Conservation (phyloP, 345 rosid genomes). For the Salix arbutifolia region DNA sequence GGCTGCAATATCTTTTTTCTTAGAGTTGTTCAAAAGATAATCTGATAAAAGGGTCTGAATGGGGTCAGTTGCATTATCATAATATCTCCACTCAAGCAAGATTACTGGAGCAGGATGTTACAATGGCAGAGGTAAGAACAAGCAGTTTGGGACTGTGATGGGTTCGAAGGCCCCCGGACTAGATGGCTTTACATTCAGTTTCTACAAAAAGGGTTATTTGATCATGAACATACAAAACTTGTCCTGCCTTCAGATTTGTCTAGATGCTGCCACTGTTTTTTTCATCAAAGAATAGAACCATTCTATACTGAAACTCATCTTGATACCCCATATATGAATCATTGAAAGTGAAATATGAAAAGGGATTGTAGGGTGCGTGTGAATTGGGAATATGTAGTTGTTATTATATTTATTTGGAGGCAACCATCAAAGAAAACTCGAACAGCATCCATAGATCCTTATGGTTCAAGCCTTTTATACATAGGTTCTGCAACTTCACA, state of each 20-base stretch:
- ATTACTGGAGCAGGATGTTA: too few relatives aligned
- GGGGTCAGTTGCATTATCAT: too few relatives aligned
- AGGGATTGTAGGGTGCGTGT: neutral
- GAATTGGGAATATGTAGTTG: neutral
- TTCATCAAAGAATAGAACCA: neutral
- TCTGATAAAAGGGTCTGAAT: too few relatives aligned
- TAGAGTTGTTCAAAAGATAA: too few relatives aligned
- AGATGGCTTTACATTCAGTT: too few relatives aligned
- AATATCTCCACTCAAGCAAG: too few relatives aligned
- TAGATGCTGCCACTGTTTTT: neutral
- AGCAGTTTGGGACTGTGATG: too few relatives aligned
- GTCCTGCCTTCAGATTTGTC: neutral
- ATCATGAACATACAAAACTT: too few relatives aligned
- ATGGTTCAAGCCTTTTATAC: conserved; percentile 54
- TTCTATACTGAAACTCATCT: neutral
- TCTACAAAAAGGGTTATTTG: too few relatives aligned
- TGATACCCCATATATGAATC: neutral
- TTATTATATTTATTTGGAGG: neutral
- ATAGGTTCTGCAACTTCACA: conserved; percentile 64
- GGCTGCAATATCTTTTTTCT: too few relatives aligned
- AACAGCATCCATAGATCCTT: conserved; percentile 14
- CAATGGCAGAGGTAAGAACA: too few relatives aligned
- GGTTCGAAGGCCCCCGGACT: too few relatives aligned
- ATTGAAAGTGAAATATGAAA: neutral
- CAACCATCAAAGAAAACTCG: neutral